Conservation (phyloP, 805 yeast genomes). For the Schizosaccharomyces pombe region ASM294v3 CU329670.1:3883001-3883500, state of each 20-base stretch:
- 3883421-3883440: too few species aligned
- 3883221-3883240: neutral
- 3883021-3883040: neutral
- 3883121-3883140: constrained; percentile 1
- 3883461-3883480: too few species aligned
- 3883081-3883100: neutral
- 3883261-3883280: neutral
- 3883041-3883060: neutral
- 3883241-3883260: neutral
- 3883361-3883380: too few species aligned
- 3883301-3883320: neutral
- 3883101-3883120: neutral
- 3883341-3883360: neutral
- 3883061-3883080: neutral
- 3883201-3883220: neutral
- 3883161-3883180: neutral
- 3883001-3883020: neutral
- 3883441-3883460: too few species aligned
- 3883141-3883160: neutral
- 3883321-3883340: neutral
- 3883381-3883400: too few species aligned
- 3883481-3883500: too few species aligned
- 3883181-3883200: neutral
- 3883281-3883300: neutral
- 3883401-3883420: too few species aligned